phyloP scores from a whole-genome alignment of 768 basidiomycete species.

The Mycena alexandri region DNA sequence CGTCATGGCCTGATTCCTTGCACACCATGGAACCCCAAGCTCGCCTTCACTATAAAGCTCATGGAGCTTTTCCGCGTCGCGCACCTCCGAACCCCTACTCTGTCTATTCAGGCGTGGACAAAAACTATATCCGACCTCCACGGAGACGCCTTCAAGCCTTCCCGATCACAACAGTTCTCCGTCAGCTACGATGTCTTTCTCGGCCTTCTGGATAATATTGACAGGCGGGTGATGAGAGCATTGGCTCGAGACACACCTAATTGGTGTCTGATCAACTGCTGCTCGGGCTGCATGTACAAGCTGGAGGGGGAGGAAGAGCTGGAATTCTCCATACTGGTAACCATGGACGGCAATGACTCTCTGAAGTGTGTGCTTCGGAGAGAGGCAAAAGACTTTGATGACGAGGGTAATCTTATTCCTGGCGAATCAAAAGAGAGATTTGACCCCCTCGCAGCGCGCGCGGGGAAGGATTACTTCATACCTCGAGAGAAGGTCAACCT shows the following conservation, averaged over 20 bases:
- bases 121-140: conserved; percentile 34
- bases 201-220: conserved; percentile 24
- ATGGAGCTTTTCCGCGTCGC: conserved; percentile 30
- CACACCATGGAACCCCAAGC: conserved; percentile 24
- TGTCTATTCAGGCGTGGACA: conserved; percentile 27
- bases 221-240: conserved; percentile 32
- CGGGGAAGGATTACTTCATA: neutral
- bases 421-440: neutral
- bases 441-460: neutral
- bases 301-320: too few relatives aligned
- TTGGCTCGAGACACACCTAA: conserved; percentile 41
- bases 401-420: neutral
- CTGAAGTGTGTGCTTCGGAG: conserved; percentile 38
- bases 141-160: too few relatives aligned
- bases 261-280: conserved; percentile 45
- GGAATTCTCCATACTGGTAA: conserved; percentile 38
- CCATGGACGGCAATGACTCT: conserved; percentile 48
- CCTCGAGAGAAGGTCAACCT: neutral
- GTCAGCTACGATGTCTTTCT: too few relatives aligned
- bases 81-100: conserved; percentile 29
- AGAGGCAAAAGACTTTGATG: neutral
- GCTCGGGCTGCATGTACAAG: conserved; percentile 47
- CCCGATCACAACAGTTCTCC: too few relatives aligned
- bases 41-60: conserved; percentile 23
- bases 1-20: conserved; percentile 35